Evolutionary conservation across 306 rosid species (phyloP).

Genomic region (Lathyrus sativus): DNA sequence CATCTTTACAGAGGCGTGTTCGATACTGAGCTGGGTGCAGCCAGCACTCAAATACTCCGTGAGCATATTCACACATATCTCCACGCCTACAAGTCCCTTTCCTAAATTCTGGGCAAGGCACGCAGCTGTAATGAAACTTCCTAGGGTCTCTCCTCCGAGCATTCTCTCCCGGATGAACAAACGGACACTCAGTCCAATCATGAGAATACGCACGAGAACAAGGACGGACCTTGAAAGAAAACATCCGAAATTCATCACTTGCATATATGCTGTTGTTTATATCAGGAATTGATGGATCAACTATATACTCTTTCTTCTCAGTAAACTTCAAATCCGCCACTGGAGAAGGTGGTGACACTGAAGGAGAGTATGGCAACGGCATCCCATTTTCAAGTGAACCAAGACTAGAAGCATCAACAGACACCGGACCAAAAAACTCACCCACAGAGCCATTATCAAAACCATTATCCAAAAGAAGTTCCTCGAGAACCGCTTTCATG

Average conservation of each 20-base stretch:
- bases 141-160: conserved; percentile 92
- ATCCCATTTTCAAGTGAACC: conserved; percentile 56
- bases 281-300: conserved; percentile 87
- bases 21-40: conserved; percentile 94
- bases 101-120: conserved; percentile 86
- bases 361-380: conserved; percentile 51
- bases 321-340: conserved; percentile 40
- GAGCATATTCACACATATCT: conserved; percentile 93
- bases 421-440: conserved; percentile 44
- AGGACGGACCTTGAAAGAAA: conserved; percentile 84
- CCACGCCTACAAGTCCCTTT: conserved; percentile 84
- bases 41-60: conserved; percentile 94
- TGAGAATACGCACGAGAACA: conserved; percentile 92
- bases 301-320: conserved; percentile 76
- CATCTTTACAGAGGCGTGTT: conserved; percentile 85
- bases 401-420: conserved; percentile 48
- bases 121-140: conserved; percentile 84
- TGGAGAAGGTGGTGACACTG: conserved; percentile 55
- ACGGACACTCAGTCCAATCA: conserved; percentile 96
- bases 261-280: conserved; percentile 83
- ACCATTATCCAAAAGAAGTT: conserved; percentile 50
- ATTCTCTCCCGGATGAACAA: conserved; percentile 93
- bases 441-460: conserved; percentile 45
- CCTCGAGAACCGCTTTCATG: conserved; percentile 50
- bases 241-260: conserved; percentile 87